Base-by-base conservation (phyloP, 2,329 filamentous ascomycete genomes). In the Curvularia lunata region DNA sequence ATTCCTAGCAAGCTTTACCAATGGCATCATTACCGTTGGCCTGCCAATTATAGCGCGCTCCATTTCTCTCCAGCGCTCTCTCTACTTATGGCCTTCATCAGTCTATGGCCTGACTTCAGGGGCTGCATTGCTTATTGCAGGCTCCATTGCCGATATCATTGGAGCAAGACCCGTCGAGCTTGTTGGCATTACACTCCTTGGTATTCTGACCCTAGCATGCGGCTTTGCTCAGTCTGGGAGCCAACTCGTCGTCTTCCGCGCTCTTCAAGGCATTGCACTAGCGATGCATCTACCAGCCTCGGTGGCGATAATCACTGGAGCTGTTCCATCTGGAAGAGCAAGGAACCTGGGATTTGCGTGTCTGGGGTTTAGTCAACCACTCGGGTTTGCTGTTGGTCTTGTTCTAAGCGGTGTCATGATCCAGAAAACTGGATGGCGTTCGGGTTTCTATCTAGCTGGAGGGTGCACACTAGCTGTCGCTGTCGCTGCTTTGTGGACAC, bases 341-440 rank as follows among this genome's bases (percentile, higher is more conserved):
- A 58, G 70, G 18, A 75, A 74, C 68, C 48, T 81, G 67, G 65
- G 68, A 0, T 73, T 76, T 60, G 64, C 62, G 30, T 81, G 77
- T 53, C 56, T 83, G 5, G 81, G 83, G 0, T 65, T 82, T 21
- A 79, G 78, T 40, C 78, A 81, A 53, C 79, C 81, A 0, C 66
- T 85, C 0, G 83, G 83, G 0, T 85, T 83, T 61, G 82, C 80
- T 0, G 63, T 83, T 8, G 83, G 83, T 0, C 68, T 85, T 0
- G 79, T 85, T 1, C 60, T 84, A 0, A 82, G 79, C 9, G 83
- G 83, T 12, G 67, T 84, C 1, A 69, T 85, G 12, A 73, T 80
- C 5, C 79, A 83, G 42, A 77, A 75, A 0, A 65, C 79, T 4
- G 82, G 81, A 1, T 85, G 83, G 83, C 72, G 82, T 4, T 73